Evolutionary conservation across 768 basidiomycete genomes (phyloP).

Genomic region (Termitomyces sp.): DNA sequence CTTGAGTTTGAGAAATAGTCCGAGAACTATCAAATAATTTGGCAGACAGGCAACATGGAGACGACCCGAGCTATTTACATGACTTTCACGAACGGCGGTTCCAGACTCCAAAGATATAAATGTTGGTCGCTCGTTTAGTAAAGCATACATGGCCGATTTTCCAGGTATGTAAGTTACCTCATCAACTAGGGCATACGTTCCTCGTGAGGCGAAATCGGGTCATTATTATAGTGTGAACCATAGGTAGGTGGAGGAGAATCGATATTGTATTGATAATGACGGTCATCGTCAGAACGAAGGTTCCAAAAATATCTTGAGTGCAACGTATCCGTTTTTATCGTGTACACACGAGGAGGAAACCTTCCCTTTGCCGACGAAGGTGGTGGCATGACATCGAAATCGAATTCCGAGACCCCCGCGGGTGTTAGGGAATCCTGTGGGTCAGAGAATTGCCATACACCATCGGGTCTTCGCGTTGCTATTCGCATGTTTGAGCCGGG

Average conservation of each 20-base stretch:
- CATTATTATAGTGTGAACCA: slow-evolving; percentile 7
- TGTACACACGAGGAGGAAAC: slow-evolving; percentile 3
- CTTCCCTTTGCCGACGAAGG: slow-evolving; percentile 15
- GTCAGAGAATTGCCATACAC: slow-evolving; percentile 50
- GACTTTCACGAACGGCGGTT: too few relatives aligned
- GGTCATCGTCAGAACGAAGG: slow-evolving; percentile 13
- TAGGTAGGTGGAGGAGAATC: slow-evolving; percentile 25
- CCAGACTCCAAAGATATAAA: not conserved
- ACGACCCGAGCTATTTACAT: not conserved
- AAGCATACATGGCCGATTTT: too few relatives aligned
- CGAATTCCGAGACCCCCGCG: slow-evolving; percentile 30
- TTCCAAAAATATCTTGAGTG: slow-evolving; percentile 8
- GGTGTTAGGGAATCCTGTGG: slow-evolving; percentile 35
- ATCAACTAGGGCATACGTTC: not conserved
- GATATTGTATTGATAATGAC: slow-evolving; percentile 13
- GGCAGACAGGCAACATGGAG: not conserved
- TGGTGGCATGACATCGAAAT: slow-evolving; percentile 26
- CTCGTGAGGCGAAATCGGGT: slow-evolving; percentile 1
- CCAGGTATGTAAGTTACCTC: not conserved
- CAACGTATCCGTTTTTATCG: slow-evolving; percentile 15
- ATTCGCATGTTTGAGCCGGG: slow-evolving; percentile 57
- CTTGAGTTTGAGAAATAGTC: not conserved
- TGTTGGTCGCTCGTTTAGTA: too few relatives aligned
- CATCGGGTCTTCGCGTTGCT: slow-evolving; percentile 45
- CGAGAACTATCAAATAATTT: not conserved